A percentile compares a stretch with the other conserved stretches of the same genome.
phyloP scores from a whole-genome alignment of 148 eudicot genomes.

The Heliosperma pusillum region DNA sequence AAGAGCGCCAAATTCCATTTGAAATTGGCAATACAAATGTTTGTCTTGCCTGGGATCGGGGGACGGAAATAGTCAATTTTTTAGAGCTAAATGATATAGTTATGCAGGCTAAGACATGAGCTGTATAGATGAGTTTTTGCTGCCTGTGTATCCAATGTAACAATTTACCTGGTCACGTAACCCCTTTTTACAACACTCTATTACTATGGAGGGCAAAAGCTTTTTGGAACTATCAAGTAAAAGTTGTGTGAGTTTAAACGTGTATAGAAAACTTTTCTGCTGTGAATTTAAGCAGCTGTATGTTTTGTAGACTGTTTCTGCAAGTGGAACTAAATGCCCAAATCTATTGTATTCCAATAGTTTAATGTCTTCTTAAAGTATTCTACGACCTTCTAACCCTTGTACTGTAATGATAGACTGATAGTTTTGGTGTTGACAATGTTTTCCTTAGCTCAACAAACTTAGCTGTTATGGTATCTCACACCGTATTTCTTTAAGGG shows the following conservation, averaged over 20 bases:
- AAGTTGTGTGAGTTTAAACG: neutral
- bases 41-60: neutral
- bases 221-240: neutral
- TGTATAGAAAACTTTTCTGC: neutral
- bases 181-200: too few species aligned
- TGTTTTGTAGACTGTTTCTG: neutral
- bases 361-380: neutral
- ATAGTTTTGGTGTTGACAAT: neutral
- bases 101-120: neutral
- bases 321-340: neutral
- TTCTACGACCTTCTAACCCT: neutral
- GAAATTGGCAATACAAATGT: neutral
- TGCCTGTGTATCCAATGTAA: neutral
- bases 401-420: neutral
- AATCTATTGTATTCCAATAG: too few species aligned
- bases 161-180: too few species aligned
- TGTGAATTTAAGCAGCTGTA: neutral
- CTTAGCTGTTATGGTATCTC: neutral
- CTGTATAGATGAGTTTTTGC: neutral
- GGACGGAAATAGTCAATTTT: too few species aligned
- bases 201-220: neutral
- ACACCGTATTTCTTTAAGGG: neutral
- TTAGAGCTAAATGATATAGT: neutral
- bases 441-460: neutral
- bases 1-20: neutral